These are phyloP conservation scores for Apiospora kogelbergensis DNA, from an alignment of 2,329 filamentous ascomycete species.

Conservation along the genomic window DNA sequence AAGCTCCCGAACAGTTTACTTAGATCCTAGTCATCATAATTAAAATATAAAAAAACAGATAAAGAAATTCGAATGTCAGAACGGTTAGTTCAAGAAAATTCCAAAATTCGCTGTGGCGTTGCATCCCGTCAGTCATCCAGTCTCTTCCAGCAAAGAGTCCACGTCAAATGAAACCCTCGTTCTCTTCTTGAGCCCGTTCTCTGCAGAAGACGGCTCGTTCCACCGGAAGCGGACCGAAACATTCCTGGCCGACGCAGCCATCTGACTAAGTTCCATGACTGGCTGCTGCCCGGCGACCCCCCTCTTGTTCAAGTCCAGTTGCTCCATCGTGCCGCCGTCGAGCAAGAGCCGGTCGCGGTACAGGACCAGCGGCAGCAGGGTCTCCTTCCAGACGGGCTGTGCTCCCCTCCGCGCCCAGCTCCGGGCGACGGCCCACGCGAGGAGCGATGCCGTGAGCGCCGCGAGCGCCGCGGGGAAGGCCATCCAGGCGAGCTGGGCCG, in stretches of 20 bases:
- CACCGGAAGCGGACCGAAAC: background rate
- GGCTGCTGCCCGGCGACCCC: background rate
- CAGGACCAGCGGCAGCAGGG: conserved; percentile 8
- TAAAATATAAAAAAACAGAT: too few relatives aligned
- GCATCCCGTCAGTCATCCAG: too few relatives aligned
- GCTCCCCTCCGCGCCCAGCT: background rate
- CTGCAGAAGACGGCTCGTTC: background rate
- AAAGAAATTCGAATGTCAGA: too few relatives aligned
- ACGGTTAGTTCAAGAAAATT: too few relatives aligned
- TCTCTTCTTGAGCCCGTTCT: too few relatives aligned
- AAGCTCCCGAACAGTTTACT: too few relatives aligned
- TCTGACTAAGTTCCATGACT: background rate
- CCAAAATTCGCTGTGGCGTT: too few relatives aligned
- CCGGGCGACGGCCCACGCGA: conserved; percentile 13
- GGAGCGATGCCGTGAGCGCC: conserved; percentile 14
- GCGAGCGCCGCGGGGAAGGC: conserved; percentile 16
- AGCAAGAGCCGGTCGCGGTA: background rate
- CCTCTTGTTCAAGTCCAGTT: background rate
- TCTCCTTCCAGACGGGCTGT: conserved; percentile 11
- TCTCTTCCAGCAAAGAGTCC: too few relatives aligned
- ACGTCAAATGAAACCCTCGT: too few relatives aligned
- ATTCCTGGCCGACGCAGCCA: background rate
- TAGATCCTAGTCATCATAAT: too few relatives aligned
- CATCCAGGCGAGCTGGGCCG: conserved; percentile 17
- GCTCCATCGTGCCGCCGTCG: background rate